These are phyloP conservation scores for Phytophthora tubulina DNA, from an alignment of 352 stramenopile genomes.

Conservation along the genomic window DNA sequence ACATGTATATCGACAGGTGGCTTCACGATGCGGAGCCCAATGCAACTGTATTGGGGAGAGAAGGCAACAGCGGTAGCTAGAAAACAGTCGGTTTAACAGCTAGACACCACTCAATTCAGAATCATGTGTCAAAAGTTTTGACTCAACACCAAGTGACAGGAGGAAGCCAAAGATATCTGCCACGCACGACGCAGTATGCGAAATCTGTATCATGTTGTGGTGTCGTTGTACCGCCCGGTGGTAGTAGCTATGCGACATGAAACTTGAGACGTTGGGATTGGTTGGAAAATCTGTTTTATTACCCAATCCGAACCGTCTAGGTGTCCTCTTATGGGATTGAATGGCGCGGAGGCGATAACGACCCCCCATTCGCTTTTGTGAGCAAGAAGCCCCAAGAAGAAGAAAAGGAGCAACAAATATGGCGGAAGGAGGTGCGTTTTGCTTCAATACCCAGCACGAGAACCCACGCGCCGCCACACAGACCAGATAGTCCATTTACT, in stretches of 20 bases:
- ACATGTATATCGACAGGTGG: conserved; percentile 1
- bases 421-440: conserved; percentile 54
- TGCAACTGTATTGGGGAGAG: neutral
- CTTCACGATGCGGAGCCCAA: neutral
- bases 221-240: conserved; percentile 10
- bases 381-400: conserved; percentile 46
- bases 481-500: neutral
- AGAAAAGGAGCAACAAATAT: conserved; percentile 46
- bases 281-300: conserved; percentile 3
- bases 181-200: neutral
- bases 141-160: neutral
- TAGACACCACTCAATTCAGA: neutral
- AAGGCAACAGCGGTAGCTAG: neutral
- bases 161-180: conserved; percentile 2
- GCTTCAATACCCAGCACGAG: neutral
- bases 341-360: conserved; percentile 32
- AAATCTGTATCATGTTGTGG: conserved; percentile 6
- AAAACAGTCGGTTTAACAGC: too few species aligned
- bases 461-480: neutral
- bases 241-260: conserved; percentile 25
- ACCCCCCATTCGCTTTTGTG: conserved; percentile 50
- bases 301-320: too few species aligned
- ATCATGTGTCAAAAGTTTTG: neutral
- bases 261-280: neutral
- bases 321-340: conserved; percentile 21